Percentiles rank a stretch among this genome's conserved stretches.
phyloP scores from a whole-genome alignment of 139 green algal species.

The Coccomyxa sp. region DNA sequence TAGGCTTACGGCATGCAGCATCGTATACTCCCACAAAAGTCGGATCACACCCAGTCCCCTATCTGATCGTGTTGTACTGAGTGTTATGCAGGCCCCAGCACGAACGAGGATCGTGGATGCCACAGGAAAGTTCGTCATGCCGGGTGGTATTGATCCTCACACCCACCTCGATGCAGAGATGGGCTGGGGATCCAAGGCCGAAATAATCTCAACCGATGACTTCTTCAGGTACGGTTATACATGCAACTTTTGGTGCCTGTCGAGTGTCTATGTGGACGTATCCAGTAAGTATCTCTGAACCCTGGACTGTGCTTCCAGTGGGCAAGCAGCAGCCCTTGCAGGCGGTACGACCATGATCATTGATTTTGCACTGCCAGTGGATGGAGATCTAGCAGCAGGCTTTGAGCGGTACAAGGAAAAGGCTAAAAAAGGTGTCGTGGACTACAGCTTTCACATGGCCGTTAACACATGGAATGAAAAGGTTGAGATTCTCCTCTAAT shows the following conservation, averaged over 20 bases:
- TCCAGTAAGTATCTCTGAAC: not conserved
- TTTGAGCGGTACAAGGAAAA: conserved; percentile 56
- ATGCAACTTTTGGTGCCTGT: not conserved
- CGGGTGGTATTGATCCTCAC: conserved; percentile 95
- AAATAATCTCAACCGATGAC: conserved; percentile 63
- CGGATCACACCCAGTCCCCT: not conserved
- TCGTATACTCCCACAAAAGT: not conserved
- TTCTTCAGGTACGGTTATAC: conserved; percentile 53
- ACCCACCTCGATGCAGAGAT: conserved; percentile 96
- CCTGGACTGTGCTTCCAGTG: conserved; percentile 34
- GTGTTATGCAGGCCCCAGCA: conserved; percentile 11
- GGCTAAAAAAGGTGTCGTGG: conserved; percentile 66
- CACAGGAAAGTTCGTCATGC: conserved; percentile 78
- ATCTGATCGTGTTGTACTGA: not conserved
- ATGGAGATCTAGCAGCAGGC: conserved; percentile 67
- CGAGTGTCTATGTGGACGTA: not conserved
- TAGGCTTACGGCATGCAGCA: not conserved
- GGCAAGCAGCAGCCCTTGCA: conserved; percentile 79
- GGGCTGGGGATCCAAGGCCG: conserved; percentile 58
- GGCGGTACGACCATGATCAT: conserved; percentile 97
- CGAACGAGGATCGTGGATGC: conserved; percentile 67
- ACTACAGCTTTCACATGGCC: conserved; percentile 96
- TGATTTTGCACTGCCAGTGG: conserved; percentile 88
- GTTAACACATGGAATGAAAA: conserved; percentile 82
- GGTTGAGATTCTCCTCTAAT: conserved; percentile 17